Percentiles rank a stretch among this genome's conserved stretches.
Evolutionary conservation across 441 rosid species (phyloP).

Genomic region (Melastoma candidum): DNA sequence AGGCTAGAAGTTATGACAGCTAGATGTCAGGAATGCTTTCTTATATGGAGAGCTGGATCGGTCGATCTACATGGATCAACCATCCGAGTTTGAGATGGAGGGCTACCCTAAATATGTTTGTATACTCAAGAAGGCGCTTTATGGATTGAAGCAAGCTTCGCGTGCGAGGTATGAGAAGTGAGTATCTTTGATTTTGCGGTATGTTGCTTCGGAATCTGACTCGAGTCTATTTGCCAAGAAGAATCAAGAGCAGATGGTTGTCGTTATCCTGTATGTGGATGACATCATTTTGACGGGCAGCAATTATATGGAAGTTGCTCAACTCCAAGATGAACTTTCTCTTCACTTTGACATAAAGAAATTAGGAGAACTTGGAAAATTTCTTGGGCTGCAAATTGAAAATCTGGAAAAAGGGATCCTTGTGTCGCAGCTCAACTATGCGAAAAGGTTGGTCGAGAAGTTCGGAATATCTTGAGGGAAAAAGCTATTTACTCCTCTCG

Average conservation of each 20-base stretch:
- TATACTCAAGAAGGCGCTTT: background rate
- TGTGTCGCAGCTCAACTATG: background rate
- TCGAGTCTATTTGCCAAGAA: background rate
- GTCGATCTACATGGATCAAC: too few species aligned
- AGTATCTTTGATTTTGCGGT: background rate
- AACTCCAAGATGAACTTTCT: too few species aligned
- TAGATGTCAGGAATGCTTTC: too few species aligned
- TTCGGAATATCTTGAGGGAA: background rate
- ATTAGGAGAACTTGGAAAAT: background rate
- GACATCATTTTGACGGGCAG: too few species aligned
- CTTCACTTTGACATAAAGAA: background rate
- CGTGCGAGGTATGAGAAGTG: background rate
- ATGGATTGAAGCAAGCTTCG: constrained; percentile 4
- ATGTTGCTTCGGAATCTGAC: background rate
- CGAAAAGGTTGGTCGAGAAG: background rate
- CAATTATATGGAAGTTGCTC: too few species aligned
- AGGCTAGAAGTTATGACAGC: too few species aligned
- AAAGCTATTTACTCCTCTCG: too few species aligned
- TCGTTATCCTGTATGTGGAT: constrained; percentile 1
- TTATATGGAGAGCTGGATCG: too few species aligned
- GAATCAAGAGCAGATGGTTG: background rate
- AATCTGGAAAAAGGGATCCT: background rate
- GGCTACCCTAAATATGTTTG: background rate
- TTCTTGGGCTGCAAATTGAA: background rate
- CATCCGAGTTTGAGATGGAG: too few species aligned